Evolutionary conservation across 2,329 filamentous ascomycete genomes (phyloP).

Genomic region (Balansia obtecta): DNA sequence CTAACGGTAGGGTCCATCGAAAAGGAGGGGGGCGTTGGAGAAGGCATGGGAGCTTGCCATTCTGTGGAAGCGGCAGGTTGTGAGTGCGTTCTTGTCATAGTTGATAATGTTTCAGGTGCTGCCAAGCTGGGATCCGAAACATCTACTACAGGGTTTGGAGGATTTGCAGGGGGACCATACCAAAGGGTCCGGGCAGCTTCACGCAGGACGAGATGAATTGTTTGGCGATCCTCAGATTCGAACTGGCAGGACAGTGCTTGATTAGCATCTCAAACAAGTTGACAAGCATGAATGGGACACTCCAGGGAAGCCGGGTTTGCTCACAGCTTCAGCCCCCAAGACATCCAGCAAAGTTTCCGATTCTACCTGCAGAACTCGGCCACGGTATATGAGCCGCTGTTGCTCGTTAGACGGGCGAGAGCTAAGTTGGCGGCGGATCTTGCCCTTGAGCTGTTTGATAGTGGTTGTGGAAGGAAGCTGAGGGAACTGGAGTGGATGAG

Average conservation of each 20-base stretch:
- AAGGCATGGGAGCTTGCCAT: slow-evolving; percentile 19
- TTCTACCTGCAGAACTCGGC: slow-evolving; percentile 41
- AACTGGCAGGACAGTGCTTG: slow-evolving; percentile 21
- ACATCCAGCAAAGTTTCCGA: slow-evolving; percentile 42
- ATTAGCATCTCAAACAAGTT: too few species aligned
- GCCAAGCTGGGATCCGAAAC: too few species aligned
- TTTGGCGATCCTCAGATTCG: slow-evolving; percentile 32
- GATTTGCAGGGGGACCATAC: too few species aligned
- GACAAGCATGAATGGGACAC: not conserved
- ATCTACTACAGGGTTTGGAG: slow-evolving; percentile 6
- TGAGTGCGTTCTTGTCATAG: slow-evolving; percentile 18
- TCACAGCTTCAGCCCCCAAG: slow-evolving; percentile 42
- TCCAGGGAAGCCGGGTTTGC: slow-evolving; percentile 10
- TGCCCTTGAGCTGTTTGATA: slow-evolving; percentile 44
- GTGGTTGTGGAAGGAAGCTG: slow-evolving; percentile 37
- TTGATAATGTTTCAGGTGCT: too few species aligned
- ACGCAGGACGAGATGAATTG: slow-evolving; percentile 40
- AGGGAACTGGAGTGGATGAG: slow-evolving; percentile 36
- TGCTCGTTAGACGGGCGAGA: slow-evolving; percentile 39
- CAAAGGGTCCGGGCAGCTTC: too few species aligned
- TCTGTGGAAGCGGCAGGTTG: slow-evolving; percentile 15
- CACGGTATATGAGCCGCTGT: slow-evolving; percentile 49
- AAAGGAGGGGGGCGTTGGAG: slow-evolving; percentile 13
- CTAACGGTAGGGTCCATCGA: slow-evolving; percentile 18
- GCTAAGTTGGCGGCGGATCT: slow-evolving; percentile 38